Evolutionary conservation across 768 basidiomycete genomes (phyloP), one percentile per base, ranked within the genome.

Genomic region (Naganishia randhawae): DNA sequence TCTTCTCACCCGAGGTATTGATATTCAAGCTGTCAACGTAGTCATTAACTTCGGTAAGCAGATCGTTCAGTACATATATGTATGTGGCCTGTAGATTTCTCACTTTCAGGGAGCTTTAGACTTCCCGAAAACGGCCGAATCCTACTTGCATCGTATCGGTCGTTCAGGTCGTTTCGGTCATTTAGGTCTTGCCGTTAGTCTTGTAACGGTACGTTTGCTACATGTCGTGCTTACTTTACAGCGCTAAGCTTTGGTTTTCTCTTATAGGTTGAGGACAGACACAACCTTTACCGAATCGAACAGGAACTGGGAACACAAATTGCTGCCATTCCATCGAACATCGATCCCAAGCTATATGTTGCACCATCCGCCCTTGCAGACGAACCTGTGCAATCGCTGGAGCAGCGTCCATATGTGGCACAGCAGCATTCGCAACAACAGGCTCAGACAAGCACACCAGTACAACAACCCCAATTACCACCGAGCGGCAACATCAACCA

Each of bases 1-100:
- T 82, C 87, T 99, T 71, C 88, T 99, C 77, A 99, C 95, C 27
- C 91, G 95, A 73, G 95, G 95, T 82, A 99, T 99, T 80, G 95
- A 99, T 81, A 99, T 99, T 78, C 96, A 97, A 83, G 96, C 95
- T 68, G 95, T 99, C 71, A 99, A 99, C 82, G 96, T 98, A 79
- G 95, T 99, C 76, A 97, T 99, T 85, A 98, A 97, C 83, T 99
- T 99, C 77, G 95, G 69, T 65, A 50, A 50, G 63, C 53, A 6
- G 5, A 32, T 14, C 19, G 13, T 10, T 2, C n/a, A n/a, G n/a
- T 61, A 22, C 19, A 22, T 48, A 22, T 13, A 25, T 27, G 2
- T 39, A 22, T 39, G 13, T 14, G 29, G 39, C 10, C 8, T 25
- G 29, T 8, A 25, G 5, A 10, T 14, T 8, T 33, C 57, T 68